phyloP scores from a whole-genome alignment of 495 filamentous ascomycete genomes.

The Pseudomonodictys pantanalensis region DNA sequence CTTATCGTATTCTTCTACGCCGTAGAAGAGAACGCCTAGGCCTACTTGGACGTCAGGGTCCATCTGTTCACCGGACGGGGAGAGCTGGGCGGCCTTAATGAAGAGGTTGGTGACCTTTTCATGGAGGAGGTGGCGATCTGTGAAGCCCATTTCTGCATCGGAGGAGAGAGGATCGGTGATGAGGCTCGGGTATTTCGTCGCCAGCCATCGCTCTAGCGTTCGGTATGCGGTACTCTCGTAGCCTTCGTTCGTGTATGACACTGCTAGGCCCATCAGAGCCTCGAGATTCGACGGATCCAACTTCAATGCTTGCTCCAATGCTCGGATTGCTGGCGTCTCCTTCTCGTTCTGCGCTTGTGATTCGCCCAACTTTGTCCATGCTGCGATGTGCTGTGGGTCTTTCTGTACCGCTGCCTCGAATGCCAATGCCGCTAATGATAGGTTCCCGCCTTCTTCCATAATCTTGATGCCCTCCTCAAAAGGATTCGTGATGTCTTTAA shows the following conservation, averaged over 20 bases:
- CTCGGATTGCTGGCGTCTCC: constrained; percentile 95
- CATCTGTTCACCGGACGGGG: constrained; percentile 83
- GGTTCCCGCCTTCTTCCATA: constrained; percentile 85
- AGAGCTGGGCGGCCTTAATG: constrained; percentile 86
- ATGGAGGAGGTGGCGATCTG: constrained; percentile 85
- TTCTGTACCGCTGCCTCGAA: constrained; percentile 95
- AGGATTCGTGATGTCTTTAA: constrained; percentile 69
- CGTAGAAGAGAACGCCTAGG: constrained; percentile 96
- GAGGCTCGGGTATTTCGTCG: constrained; percentile 82
- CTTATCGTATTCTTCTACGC: constrained; percentile 95
- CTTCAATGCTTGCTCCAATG: constrained; percentile 86
- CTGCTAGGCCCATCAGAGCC: constrained; percentile 90
- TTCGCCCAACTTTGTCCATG: constrained; percentile 86
- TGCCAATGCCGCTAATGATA: constrained; percentile 90
- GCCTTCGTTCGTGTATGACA: constrained; percentile 98
- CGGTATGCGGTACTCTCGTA: constrained; percentile 97
- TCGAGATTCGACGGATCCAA: constrained; percentile 80
- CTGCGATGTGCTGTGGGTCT: constrained; percentile 79
- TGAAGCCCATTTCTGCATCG: constrained; percentile 78
- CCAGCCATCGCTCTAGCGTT: constrained; percentile 93
- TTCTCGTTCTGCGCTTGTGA: constrained; percentile 98
- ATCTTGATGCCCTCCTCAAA: constrained; percentile 90
- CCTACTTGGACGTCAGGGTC: constrained; percentile 98
- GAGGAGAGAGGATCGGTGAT: constrained; percentile 63
- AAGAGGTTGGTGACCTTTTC: constrained; percentile 86